A percentile compares a stretch with the other conserved stretches of the same genome.
These are phyloP conservation scores for Trichopus zeylanicus DNA, from an alignment of 116 monocot species.

Conservation along the genomic window DNA sequence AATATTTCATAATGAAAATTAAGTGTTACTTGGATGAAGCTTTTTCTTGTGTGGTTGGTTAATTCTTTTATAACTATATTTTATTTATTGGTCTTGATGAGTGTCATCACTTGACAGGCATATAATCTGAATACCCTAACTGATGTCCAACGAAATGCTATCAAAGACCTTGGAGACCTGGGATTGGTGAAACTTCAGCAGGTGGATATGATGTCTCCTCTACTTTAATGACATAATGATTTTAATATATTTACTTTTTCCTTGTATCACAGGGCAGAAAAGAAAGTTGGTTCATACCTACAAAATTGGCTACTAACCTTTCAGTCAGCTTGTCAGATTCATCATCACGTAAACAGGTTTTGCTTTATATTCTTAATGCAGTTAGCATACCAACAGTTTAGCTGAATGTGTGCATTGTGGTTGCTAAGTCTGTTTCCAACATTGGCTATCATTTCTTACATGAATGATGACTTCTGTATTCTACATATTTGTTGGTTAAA, in stretches of 20 bases:
- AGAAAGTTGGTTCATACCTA: conserved; percentile 95
- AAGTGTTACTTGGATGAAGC: too few relatives aligned
- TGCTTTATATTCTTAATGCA: neutral
- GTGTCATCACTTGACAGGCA: conserved; percentile 34
- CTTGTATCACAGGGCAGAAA: conserved; percentile 69
- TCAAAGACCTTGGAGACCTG: conserved; percentile 78
- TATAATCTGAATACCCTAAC: conserved; percentile 79
- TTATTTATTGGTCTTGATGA: neutral
- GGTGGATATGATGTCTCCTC: conserved; percentile 21
- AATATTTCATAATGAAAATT: too few relatives aligned
- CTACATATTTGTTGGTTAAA: neutral
- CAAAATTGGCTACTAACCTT: conserved; percentile 88
- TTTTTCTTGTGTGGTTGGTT: too few relatives aligned
- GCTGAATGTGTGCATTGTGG: neutral
- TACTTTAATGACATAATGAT: neutral
- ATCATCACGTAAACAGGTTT: conserved; percentile 76
- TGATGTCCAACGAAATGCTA: conserved; percentile 73
- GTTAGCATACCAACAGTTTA: neutral
- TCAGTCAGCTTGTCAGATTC: conserved; percentile 88
- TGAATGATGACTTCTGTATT: neutral
- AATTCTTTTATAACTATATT: neutral
- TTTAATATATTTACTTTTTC: neutral
- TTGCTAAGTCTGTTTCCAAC: neutral
- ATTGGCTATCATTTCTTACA: neutral
- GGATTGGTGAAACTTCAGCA: conserved; percentile 93